These are phyloP conservation scores for Wallemia ichthyophaga DNA, from an alignment of 1,284 basidiomycete genomes.

Conservation along the genomic window DNA sequence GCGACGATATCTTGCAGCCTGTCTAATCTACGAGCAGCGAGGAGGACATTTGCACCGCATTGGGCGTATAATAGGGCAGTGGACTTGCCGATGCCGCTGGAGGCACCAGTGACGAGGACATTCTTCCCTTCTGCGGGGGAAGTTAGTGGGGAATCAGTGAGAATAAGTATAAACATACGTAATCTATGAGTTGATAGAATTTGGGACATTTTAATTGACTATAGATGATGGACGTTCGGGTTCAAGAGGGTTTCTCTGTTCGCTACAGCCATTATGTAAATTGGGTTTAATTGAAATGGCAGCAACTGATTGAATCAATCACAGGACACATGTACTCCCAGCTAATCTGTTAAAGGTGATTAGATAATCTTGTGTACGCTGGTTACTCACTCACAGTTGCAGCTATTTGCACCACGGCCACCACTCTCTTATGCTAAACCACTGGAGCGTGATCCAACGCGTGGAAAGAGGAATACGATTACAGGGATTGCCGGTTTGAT, in stretches of 20 bases:
- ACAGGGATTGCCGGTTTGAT: slow-evolving; percentile 41
- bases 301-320: too few relatives aligned
- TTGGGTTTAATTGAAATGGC: too few relatives aligned
- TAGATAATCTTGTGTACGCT: too few relatives aligned
- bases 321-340: neutral
- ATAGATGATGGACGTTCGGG: neutral
- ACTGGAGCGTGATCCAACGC: slow-evolving; percentile 46
- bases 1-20: slow-evolving; percentile 12
- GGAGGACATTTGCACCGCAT: slow-evolving; percentile 18
- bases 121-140: slow-evolving; percentile 36
- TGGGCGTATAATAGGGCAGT: slow-evolving; percentile 55
- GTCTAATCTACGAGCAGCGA: slow-evolving; percentile 17
- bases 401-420: slow-evolving; percentile 72
- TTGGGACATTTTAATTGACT: neutral
- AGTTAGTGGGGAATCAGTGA: slow-evolving; percentile 4
- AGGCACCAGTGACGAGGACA: slow-evolving; percentile 58
- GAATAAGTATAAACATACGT: neutral
- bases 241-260: neutral
- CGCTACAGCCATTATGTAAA: neutral
- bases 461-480: slow-evolving; percentile 36
- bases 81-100: slow-evolving; percentile 54
- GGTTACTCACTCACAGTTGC: too few relatives aligned
- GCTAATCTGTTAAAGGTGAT: neutral
- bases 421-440: slow-evolving; percentile 57
- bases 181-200: neutral